Conservation (phyloP, 106 monocot species). For the Acanthochlamys bracteata region DNA sequence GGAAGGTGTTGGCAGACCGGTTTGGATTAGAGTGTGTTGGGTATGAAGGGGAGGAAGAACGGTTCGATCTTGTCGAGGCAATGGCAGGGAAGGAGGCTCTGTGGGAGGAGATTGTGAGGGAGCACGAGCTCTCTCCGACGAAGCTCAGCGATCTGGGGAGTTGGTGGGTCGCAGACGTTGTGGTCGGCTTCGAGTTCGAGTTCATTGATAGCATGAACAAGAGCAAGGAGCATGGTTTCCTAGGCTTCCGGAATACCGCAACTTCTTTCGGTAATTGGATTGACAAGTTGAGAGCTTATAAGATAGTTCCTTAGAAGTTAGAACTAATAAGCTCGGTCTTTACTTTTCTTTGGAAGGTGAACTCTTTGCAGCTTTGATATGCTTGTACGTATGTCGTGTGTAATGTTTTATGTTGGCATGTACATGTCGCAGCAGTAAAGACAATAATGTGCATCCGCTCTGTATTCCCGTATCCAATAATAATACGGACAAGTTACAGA, state of each 20-base stretch:
- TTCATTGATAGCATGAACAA: conserved; percentile 70
- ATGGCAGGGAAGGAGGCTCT: conserved; percentile 58
- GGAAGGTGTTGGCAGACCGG: conserved; percentile 49
- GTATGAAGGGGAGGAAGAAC: conserved; percentile 31
- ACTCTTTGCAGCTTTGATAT: too few relatives aligned
- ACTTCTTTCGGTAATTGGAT: conserved; percentile 51
- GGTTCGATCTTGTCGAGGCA: conserved; percentile 42
- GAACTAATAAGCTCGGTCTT: too few relatives aligned
- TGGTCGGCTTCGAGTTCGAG: conserved; percentile 20
- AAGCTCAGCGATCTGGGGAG: conserved; percentile 30
- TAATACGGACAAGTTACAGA: too few relatives aligned
- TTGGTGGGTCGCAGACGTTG: conserved; percentile 40
- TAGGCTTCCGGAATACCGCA: conserved; percentile 58
- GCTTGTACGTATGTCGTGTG: not conserved
- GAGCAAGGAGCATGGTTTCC: conserved; percentile 79
- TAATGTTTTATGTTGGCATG: too few relatives aligned
- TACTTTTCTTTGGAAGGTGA: too few relatives aligned
- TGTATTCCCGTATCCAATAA: too few relatives aligned
- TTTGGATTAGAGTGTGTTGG: conserved; percentile 52
- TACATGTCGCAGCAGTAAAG: too few relatives aligned
- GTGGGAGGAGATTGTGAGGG: conserved; percentile 58
- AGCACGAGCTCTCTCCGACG: conserved; percentile 38
- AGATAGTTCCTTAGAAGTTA: conserved; percentile 59
- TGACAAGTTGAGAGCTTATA: conserved; percentile 59
- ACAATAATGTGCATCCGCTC: too few relatives aligned